A percentile compares a stretch with the other conserved stretches of the same genome.
These are phyloP conservation scores for Trifolium pratense DNA, from an alignment of 306 rosid genomes.

Conservation along the genomic window DNA sequence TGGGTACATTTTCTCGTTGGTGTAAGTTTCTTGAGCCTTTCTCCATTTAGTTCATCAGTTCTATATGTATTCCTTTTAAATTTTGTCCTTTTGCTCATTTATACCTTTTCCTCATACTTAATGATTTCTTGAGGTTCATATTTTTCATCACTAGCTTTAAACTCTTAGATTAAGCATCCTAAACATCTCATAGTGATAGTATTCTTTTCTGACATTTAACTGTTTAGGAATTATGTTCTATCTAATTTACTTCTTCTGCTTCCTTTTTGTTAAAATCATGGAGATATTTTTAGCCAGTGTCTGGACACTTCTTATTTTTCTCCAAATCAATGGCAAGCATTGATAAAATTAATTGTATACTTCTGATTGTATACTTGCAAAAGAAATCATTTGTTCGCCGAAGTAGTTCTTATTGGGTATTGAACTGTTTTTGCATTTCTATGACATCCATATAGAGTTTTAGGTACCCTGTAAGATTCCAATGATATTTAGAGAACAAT, in stretches of 20 bases:
- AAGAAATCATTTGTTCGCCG: conserved; percentile 2
- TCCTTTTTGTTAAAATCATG: background rate
- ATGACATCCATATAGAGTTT: conserved; percentile 6
- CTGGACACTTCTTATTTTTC: conserved; percentile 13
- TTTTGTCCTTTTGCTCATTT: conserved; percentile 15
- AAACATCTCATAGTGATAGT: background rate
- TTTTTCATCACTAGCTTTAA: conserved; percentile 6
- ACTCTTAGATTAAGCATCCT: conserved; percentile 27
- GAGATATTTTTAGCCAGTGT: background rate
- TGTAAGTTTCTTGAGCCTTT: conserved; percentile 59
- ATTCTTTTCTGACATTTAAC: conserved; percentile 20
- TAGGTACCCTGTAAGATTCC: conserved; percentile 6
- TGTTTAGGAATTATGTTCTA: conserved; percentile 16
- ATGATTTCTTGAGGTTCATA: conserved; percentile 11
- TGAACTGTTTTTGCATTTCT: background rate
- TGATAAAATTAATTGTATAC: conserved; percentile 2
- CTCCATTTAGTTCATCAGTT: background rate
- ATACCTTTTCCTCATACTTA: conserved; percentile 1
- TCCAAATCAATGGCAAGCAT: conserved; percentile 12
- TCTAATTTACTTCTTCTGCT: conserved; percentile 11
- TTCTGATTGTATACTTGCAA: background rate
- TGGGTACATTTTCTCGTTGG: conserved; percentile 93
- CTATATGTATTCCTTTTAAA: conserved; percentile 9
- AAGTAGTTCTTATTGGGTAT: conserved; percentile 15
- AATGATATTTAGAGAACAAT: conserved; percentile 31